Percentiles rank a stretch among this genome's conserved stretches.
Conservation (phyloP, 176 grass and related monocot species). For the Oryza rufipogon region DNA sequence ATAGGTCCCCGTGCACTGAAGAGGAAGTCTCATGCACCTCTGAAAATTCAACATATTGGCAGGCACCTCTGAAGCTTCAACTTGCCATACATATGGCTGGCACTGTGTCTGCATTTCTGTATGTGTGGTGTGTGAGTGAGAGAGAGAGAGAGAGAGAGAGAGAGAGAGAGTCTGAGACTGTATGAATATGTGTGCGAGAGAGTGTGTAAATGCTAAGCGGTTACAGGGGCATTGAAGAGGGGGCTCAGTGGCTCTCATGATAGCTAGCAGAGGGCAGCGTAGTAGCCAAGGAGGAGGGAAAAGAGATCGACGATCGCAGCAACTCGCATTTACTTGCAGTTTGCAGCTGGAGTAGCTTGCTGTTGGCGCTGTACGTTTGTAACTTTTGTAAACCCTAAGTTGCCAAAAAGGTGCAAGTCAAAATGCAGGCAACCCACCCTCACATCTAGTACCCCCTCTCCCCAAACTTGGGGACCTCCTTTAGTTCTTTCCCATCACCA, state of each 20-base stretch:
- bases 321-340: constrained; percentile 43
- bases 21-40: constrained; percentile 15
- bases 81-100: background rate
- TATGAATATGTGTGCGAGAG: background rate
- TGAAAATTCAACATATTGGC: constrained; percentile 1
- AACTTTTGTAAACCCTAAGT: constrained; percentile 42
- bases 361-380: background rate
- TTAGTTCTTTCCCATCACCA: constrained; percentile 28
- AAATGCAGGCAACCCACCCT: constrained; percentile 42
- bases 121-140: background rate
- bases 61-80: constrained; percentile 15
- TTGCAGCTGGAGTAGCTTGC: background rate
- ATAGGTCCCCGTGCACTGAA: background rate
- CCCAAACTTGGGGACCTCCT: constrained; percentile 38
- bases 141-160: background rate
- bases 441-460: constrained; percentile 27
- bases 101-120: background rate
- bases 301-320: background rate
- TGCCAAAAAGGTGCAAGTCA: constrained; percentile 49
- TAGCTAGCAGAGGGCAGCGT: constrained; percentile 1
- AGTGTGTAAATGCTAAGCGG: constrained; percentile 29
- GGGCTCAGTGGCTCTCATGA: constrained; percentile 45
- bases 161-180: no score
- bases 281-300: constrained; percentile 11
- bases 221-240: constrained; percentile 44